Percentiles rank a stretch among this genome's conserved stretches.
phyloP scores from a whole-genome alignment of 1,284 basidiomycete species.

The Cryptococcus depauperatus region DNA sequence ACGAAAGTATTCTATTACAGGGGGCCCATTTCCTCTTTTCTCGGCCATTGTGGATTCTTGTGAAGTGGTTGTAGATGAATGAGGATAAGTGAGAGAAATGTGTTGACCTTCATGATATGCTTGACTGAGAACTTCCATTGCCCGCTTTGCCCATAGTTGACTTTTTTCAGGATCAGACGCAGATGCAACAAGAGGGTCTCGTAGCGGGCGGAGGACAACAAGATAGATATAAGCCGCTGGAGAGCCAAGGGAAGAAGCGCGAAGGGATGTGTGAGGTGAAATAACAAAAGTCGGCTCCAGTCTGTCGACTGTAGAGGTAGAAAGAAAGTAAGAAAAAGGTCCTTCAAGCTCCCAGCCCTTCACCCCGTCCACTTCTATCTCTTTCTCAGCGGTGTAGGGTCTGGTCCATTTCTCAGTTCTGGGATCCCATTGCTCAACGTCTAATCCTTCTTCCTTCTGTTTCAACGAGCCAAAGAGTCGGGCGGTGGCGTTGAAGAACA shows the following conservation, averaged over 20 bases:
- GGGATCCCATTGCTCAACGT: conserved; percentile 57
- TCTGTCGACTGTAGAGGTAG: conserved; percentile 70
- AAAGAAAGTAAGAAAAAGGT: conserved; percentile 78
- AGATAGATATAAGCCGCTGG: conserved; percentile 68
- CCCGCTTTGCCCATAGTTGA: conserved; percentile 24
- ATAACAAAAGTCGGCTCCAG: conserved; percentile 75
- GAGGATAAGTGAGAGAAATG: conserved; percentile 55
- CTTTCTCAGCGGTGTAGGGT: conserved; percentile 23
- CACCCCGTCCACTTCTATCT: conserved; percentile 17
- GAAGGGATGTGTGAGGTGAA: conserved; percentile 47
- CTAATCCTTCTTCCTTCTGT: conserved; percentile 5
- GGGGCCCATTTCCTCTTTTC: no score
- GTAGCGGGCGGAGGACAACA: conserved; percentile 68
- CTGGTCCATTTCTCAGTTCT: conserved; percentile 48
- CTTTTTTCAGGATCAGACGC: conserved; percentile 39
- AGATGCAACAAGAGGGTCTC: conserved; percentile 53
- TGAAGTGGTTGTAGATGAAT: no score
- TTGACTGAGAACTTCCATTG: conserved; percentile 51
- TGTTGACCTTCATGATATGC: conserved; percentile 71
- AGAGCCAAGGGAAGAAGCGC: conserved; percentile 41
- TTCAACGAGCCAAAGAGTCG: conserved; percentile 44
- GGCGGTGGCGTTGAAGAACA: conserved; percentile 62
- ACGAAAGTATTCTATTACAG: no score
- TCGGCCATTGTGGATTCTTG: no score
- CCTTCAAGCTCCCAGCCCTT: conserved; percentile 54